These are phyloP conservation scores for Hypoxylon rubiginosum DNA, from an alignment of 2,329 filamentous ascomycete genomes.

Conservation along the genomic window DNA sequence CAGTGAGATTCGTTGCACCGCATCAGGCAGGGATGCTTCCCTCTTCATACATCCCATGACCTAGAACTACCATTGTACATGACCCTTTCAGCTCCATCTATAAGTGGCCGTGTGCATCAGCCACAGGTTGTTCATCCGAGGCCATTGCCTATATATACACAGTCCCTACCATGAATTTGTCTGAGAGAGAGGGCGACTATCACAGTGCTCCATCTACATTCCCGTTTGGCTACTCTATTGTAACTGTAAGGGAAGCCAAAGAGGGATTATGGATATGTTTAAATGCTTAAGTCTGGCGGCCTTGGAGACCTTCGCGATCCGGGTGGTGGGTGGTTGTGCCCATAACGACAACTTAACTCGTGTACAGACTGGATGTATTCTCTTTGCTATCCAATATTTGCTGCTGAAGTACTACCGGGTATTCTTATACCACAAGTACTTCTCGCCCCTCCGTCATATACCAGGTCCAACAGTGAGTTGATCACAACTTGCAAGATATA, in stretches of 20 bases:
- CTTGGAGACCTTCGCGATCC: slow-evolving; percentile 2
- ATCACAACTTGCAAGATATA: background rate
- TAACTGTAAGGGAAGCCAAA: background rate
- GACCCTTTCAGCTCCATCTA: background rate
- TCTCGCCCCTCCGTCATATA: slow-evolving; percentile 37
- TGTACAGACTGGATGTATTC: slow-evolving; percentile 2
- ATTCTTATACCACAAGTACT: slow-evolving; percentile 35
- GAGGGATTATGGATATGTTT: slow-evolving; percentile 17
- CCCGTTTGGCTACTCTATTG: background rate
- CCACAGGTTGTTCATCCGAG: background rate
- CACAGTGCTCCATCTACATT: background rate
- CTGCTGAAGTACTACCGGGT: slow-evolving; percentile 28
- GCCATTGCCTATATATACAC: background rate
- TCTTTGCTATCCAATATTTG: slow-evolving; percentile 35
- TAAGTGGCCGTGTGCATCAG: background rate
- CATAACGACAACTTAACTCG: background rate
- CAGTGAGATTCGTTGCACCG: background rate
- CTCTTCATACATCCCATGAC: background rate
- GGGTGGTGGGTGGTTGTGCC: background rate
- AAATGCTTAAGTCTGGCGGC: slow-evolving; percentile 4
- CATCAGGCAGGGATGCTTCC: background rate
- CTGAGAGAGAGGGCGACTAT: background rate
- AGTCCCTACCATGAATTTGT: background rate
- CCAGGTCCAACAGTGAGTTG: slow-evolving; percentile 36
- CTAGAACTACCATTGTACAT: background rate